Evolutionary conservation across 163 green algal species (phyloP), one percentile per base, ranked within the genome.

Genomic region (Scenedesmus sp.): DNA sequence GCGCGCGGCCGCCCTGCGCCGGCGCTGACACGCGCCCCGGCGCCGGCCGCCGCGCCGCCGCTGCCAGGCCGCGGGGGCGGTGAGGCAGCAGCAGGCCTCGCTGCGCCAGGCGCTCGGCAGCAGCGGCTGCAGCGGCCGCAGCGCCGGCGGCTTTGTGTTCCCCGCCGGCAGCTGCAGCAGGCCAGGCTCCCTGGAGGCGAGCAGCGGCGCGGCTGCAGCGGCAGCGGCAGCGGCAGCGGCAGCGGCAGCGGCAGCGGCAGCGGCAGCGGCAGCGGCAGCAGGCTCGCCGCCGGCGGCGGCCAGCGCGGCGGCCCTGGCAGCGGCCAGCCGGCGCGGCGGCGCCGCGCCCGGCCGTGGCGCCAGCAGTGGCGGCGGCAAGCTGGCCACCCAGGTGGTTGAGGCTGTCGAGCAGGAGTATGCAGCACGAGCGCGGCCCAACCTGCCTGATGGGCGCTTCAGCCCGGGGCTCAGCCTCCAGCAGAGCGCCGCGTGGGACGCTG

Each of bases 401-500:
- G 26, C 67, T 42, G 67, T 77, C 13, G 67, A 66, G 4, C n/a
- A 56, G 31, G 44, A n/a, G 51, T 66, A 56, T 33, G 56, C 56
- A 24, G 36, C 67, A 22, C 9, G 34, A 4, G 51, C 67, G 64
- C 34, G 42, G 17, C 22, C 51, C 18, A 77, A 77, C 51, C 64
- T 77, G 67, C 33, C 51, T 2, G 51, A 65, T 65, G 67, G 67
- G 9, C 64, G 51, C 33, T 77, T 77, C 34, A 77, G 64, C 33
- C 51, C 67, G 2, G 51, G 24, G 9, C 53, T 77, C n/a, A 66
- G 34, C n/a, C n/a, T 77, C 51, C 67, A 77, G 51, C 67, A 77
- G 67, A 65, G 51, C 29, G 67, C 67, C 0, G 50, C 24, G 2
- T 75, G 42, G 36, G 51, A 65, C 11, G 51, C 67, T 44, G 67